Evolutionary conservation across 192 early-diverging fungal species (phyloP).

Genomic region (Coemansia sp.): DNA sequence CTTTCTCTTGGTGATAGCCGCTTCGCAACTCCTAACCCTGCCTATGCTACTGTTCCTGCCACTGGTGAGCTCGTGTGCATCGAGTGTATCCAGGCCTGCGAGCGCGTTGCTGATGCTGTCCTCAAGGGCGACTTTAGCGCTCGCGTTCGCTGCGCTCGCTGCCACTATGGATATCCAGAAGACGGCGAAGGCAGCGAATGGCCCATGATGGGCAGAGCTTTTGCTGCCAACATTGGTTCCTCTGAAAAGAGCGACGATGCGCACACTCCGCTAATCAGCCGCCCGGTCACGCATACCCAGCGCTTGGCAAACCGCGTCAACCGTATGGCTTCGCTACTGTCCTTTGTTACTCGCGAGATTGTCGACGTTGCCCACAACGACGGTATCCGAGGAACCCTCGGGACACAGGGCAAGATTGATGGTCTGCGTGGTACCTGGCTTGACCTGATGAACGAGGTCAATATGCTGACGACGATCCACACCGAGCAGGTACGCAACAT

Average conservation of each 20-base stretch:
- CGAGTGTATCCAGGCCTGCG: slow-evolving; percentile 54
- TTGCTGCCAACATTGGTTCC: background rate
- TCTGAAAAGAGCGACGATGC: background rate
- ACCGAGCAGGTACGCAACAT: slow-evolving; percentile 70
- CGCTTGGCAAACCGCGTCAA: slow-evolving; percentile 51
- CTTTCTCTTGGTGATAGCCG: slow-evolving; percentile 28
- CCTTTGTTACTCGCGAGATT: slow-evolving; percentile 58
- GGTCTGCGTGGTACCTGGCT: slow-evolving; percentile 69
- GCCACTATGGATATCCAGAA: slow-evolving; percentile 18
- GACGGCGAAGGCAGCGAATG: slow-evolving; percentile 28
- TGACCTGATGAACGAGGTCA: slow-evolving; percentile 66
- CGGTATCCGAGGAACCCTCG: slow-evolving; percentile 68
- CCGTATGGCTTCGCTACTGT: slow-evolving; percentile 52
- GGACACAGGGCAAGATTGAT: slow-evolving; percentile 63
- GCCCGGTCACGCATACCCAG: slow-evolving; percentile 43
- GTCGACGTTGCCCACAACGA: slow-evolving; percentile 72
- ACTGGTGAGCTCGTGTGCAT: slow-evolving; percentile 43
- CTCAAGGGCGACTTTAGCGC: slow-evolving; percentile 51
- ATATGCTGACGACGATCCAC: slow-evolving; percentile 63
- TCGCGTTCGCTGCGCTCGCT: slow-evolving; percentile 50
- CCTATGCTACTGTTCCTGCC: slow-evolving; percentile 23
- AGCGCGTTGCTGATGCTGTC: slow-evolving; percentile 51
- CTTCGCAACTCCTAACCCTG: slow-evolving; percentile 36
- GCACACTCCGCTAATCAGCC: slow-evolving; percentile 36
- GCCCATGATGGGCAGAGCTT: slow-evolving; percentile 14